These are phyloP conservation scores for Nelumbo lutea DNA, from an alignment of 164 flowering plant genomes.

Conservation along the genomic window DNA sequence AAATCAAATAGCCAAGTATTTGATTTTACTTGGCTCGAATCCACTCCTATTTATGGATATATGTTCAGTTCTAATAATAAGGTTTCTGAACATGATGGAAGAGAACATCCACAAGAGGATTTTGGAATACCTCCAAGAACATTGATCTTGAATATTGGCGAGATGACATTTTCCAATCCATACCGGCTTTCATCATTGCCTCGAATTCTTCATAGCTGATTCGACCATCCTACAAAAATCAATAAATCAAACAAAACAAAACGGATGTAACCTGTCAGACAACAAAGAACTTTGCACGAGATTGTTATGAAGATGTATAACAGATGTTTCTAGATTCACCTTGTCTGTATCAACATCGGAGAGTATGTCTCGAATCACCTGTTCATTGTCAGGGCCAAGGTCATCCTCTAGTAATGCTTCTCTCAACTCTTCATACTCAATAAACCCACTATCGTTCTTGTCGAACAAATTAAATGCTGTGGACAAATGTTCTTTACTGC, in stretches of 20 bases:
- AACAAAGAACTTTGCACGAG: too few relatives aligned
- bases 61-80: too few relatives aligned
- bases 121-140: conserved; percentile 17
- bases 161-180: conserved; percentile 79
- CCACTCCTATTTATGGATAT: too few relatives aligned
- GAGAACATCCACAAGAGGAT: background rate
- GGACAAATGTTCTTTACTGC: conserved; percentile 47
- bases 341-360: conserved; percentile 53
- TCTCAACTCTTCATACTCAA: conserved; percentile 67
- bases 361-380: conserved; percentile 55
- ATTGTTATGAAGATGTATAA: too few relatives aligned
- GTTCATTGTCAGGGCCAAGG: conserved; percentile 39
- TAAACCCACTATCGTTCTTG: conserved; percentile 63
- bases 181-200: conserved; percentile 69
- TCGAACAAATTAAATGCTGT: conserved; percentile 65
- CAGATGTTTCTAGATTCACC: too few relatives aligned
- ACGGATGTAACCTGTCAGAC: too few relatives aligned
- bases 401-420: conserved; percentile 50
- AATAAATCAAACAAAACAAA: too few relatives aligned
- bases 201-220: conserved; percentile 69
- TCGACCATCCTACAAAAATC: conserved; percentile 60
- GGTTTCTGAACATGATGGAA: too few relatives aligned
- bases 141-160: conserved; percentile 75
- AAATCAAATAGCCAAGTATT: too few relatives aligned
- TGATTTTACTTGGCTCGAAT: too few relatives aligned